A percentile compares a stretch with the other conserved stretches of the same genome.
phyloP scores from a whole-genome alignment of 2,329 filamentous ascomycete genomes.

The Phialophora expanda region DNA sequence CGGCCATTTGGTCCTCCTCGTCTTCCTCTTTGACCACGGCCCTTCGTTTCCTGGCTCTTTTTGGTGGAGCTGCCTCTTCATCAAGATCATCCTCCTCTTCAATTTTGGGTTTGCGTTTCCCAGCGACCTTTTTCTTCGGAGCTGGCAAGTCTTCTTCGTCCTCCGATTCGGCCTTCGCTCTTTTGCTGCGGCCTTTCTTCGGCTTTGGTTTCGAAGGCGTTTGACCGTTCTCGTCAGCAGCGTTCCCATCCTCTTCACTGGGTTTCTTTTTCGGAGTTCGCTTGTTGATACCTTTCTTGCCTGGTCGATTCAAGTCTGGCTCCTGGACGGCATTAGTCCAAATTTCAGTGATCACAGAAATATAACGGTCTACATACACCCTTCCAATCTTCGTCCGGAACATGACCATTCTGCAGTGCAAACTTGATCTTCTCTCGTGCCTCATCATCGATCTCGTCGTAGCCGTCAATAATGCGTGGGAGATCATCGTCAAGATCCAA shows the following conservation, averaged over 20 bases:
- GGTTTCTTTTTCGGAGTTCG: slow-evolving; percentile 44
- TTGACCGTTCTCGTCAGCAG: slow-evolving; percentile 35
- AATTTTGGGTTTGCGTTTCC: slow-evolving; percentile 21
- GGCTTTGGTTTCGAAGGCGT: slow-evolving; percentile 35
- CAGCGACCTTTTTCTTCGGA: slow-evolving; percentile 30
- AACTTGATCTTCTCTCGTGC: slow-evolving; percentile 73
- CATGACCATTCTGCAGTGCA: slow-evolving; percentile 76
- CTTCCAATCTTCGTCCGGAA: slow-evolving; percentile 85
- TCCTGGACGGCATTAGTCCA: slow-evolving; percentile 60
- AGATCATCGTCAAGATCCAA: slow-evolving; percentile 51
- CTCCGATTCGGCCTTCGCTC: slow-evolving; percentile 42
- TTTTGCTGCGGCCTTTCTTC: slow-evolving; percentile 37
- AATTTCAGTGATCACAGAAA: not conserved
- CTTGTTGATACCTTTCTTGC: slow-evolving; percentile 66
- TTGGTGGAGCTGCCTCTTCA: slow-evolving; percentile 8
- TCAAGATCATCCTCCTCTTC: slow-evolving; percentile 20
- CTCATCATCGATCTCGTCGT: slow-evolving; percentile 73
- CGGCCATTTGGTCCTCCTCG: slow-evolving; percentile 27
- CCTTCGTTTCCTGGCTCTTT: slow-evolving; percentile 27
- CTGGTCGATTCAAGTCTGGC: slow-evolving; percentile 72
- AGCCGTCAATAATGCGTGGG: slow-evolving; percentile 76
- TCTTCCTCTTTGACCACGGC: slow-evolving; percentile 42
- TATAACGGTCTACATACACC: slow-evolving; percentile 69
- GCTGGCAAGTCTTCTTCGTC: slow-evolving; percentile 36
- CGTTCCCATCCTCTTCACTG: slow-evolving; percentile 43